A percentile compares a stretch with the other conserved stretches of the same genome.
phyloP scores from a whole-genome alignment of 208 protist genomes.

The Naegleria gruberi region DNA sequence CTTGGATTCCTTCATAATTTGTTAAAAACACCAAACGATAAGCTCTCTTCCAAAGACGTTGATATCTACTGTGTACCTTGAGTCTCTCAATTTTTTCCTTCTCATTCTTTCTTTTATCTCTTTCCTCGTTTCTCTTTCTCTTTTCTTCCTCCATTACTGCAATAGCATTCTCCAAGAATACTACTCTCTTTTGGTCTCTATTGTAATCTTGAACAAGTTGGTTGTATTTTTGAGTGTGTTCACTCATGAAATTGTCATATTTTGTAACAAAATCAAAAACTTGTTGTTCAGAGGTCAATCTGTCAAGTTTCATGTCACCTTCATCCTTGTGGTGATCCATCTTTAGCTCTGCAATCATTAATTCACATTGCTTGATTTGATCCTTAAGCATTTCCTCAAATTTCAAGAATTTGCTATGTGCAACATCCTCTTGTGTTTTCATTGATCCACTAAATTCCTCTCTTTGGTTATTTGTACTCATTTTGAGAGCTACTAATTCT shows the following conservation, averaged over 20 bases:
- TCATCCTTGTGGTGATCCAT: not conserved
- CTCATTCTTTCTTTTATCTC: not conserved
- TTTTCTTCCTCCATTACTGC: not conserved
- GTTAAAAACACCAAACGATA: not conserved
- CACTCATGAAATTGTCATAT: conserved; percentile 7
- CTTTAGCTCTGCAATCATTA: not conserved
- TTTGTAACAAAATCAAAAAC: not conserved
- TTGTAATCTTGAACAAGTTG: not conserved
- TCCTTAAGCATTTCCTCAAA: not conserved
- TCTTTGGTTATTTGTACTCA: not conserved
- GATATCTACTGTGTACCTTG: not conserved
- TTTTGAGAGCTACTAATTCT: not conserved
- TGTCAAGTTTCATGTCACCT: not conserved
- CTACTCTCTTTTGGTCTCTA: not conserved
- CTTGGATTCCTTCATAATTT: not conserved
- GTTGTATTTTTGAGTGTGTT: not conserved
- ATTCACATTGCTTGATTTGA: not conserved
- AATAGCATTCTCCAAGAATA: not conserved
- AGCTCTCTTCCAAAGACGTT: not conserved
- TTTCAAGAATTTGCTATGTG: not conserved
- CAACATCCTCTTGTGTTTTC: not conserved
- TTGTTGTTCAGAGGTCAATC: not conserved
- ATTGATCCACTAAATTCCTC: not conserved
- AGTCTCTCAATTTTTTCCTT: not conserved
- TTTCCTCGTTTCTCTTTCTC: not conserved